Evolutionary conservation across 2,329 filamentous ascomycete species (phyloP), one percentile per base, ranked within the genome.

Genomic region (Trichoderma endophyticum): DNA sequence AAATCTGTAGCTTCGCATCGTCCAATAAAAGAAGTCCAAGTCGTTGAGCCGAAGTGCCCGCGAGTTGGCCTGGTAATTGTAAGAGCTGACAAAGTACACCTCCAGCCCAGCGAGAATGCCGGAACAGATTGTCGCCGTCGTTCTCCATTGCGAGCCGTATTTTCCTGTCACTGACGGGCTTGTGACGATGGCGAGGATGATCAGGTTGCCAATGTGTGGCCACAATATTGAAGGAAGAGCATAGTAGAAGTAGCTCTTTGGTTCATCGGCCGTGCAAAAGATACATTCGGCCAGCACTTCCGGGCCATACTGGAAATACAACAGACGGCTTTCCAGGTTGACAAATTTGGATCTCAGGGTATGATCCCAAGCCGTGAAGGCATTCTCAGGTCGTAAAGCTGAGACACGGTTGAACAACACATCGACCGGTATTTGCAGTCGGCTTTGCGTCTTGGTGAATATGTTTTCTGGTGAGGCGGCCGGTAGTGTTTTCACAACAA

Each of bases 251-350:
- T 94, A 98, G 56, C 88, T 89, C 48, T 84, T 84, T 6, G 89
- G 86, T 62, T 92, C 89, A 72, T 93, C 90, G n/a, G 89, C 83
- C 65, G 84, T 86, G 86, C 95, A 98, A 83, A 97, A 97, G n/a
- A 89, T 87, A 80, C 95, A 98, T 72, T 89, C 85, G 26, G 90
- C 85, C 48, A 98, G 80, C 9, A 91, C 89, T 39, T 88, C 86
- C 0, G 94, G 93, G 3, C 96, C 96, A 81, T 90, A 97, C 72
- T 92, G 90, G 67, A 97, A 86, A 83, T 98, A 98, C 8, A 97
- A 85, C 72, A 96, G 87, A 69, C 93, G 88, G 62, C 91, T 92
- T 75, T 93, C 90, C 69, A 91, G 83, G 73, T 88, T 91, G 75
- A 89, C 87, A 78, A 98, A 90, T 76, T 91, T 91, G 30, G 84